Base-by-base conservation (phyloP, 345 rosid genomes). In the Anacardium occidentale region DNA sequence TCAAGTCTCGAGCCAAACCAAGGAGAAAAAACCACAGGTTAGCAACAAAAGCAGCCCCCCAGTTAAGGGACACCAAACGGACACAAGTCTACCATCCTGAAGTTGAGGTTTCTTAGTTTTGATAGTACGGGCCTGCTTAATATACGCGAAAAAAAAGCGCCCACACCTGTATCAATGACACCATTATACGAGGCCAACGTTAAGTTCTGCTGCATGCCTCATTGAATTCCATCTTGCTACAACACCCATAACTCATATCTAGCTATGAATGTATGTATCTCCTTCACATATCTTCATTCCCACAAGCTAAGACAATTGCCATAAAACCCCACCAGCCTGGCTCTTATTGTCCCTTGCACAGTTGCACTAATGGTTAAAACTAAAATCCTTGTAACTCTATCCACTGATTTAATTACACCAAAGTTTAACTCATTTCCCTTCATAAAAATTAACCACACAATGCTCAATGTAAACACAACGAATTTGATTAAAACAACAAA, bases 241-340 rank as follows among this genome's bases (percentile, higher is more conserved):
- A 59, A 29, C 26, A 12, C 37, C 63, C 1, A 14, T 40, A 8
- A 59, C 63, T 26, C 14, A 40, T 50, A 29, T 29, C 32, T 50
- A 48, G 52, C 52, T 18, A 15, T 17, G 14, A 14, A 17, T 13
- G 3, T 7, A 22, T 3, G 7, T 29, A 66, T 5, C 40, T 51
- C 15, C 20, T 4, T 20, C 21, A 10, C 54, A 22, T 13, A 42
- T 37, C 51, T 55, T 34, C 73, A 17, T 17, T 21, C 44, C 44
- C 63, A 37, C 53, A 57, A 69, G 76, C 70, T 48, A 61, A 74
- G 86, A 74, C 83, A 71, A 59, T 11, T 52, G 67, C 71, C 71
- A 58, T 65, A 29, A 74, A 73, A 73, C 70, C 76, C 60, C 61
- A 75, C 83, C 85, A 83, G 87, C 80, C 87, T 80, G 85, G 81